Evolutionary conservation across 768 basidiomycete species (phyloP), one percentile per base, ranked within the genome.

Genomic region (Termitomyces sp.): DNA sequence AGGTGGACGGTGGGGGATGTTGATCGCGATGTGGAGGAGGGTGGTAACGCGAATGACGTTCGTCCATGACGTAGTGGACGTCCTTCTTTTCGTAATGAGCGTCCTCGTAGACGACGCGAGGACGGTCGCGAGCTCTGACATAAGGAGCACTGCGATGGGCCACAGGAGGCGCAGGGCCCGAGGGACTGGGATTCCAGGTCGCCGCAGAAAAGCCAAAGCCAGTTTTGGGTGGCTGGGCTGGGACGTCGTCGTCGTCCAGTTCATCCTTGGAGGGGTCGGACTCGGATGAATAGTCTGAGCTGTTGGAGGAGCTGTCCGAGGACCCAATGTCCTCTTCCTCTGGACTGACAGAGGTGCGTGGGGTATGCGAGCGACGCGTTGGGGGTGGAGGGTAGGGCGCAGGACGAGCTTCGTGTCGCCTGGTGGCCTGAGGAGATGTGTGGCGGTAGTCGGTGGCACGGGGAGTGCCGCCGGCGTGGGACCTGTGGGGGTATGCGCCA

Each of bases 311-410:
- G n/a, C 32, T 42, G 36, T 59, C 58, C 0, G 54, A 55, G 0
- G 53, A 52, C 0, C 54, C 53, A 15, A 59, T 47, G 18, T 55
- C 58, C 23, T 59, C 58, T 13, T 59, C 54, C 13, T 55, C 45
- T 7, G 33, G 43, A n/a, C n/a, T n/a, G n/a, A n/a, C 20, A n/a
- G 39, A 12, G 39, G 39, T n/a, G 2, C 39, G 39, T 5, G 38
- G 18, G 1, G 51, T 27, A 22, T 15, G 12, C 1, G 46, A 23
- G 1, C 20, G 20, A 11, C 22, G 51, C 13, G 35, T n/a, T 11
- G 45, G 5, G 6, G 15, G 45, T 7, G 33, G 25, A 12, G 50
- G 50, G 29, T 52, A 44, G 10, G 45, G 27, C 1, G 45, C 25
- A 39, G 45, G 39, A 7, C 41, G 41, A 6, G 45, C 33, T 9